phyloP scores from a whole-genome alignment of 164 flowering plant species.

The Aristolochia contorta region DNA sequence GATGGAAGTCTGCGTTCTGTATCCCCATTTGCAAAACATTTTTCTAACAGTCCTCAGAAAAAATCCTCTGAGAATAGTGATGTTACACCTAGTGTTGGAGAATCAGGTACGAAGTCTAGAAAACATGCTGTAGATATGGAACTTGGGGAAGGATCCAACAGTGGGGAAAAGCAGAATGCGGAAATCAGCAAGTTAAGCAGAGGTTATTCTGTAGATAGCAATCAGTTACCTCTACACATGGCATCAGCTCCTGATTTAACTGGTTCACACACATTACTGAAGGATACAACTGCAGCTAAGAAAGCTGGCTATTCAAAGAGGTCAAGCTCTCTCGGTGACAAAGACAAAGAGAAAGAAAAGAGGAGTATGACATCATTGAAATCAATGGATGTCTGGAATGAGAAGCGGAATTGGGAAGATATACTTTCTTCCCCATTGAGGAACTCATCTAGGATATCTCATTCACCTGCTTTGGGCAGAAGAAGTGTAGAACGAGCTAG shows the following conservation, averaged over 20 bases:
- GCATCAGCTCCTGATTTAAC: constrained; percentile 20
- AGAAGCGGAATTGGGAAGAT: constrained; percentile 91
- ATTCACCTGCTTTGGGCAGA: constrained; percentile 75
- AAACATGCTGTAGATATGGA: constrained; percentile 32
- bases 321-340: constrained; percentile 26
- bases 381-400: constrained; percentile 93
- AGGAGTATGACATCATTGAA: constrained; percentile 43
- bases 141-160: constrained; percentile 17
- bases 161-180: constrained; percentile 29
- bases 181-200: constrained; percentile 34
- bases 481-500: constrained; percentile 79
- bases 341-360: constrained; percentile 63
- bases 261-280: constrained; percentile 24
- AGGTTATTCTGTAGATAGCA: constrained; percentile 16
- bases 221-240: constrained; percentile 12
- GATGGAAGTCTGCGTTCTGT: constrained; percentile 15
- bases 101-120: constrained; percentile 23
- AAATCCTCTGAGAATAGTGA: constrained; percentile 18
- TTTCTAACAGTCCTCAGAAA: constrained; percentile 13
- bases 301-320: constrained; percentile 27
- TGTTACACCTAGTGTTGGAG: constrained; percentile 16
- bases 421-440: constrained; percentile 69
- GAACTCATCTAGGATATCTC: constrained; percentile 61
- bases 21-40: constrained; percentile 9
- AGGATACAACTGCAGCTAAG: constrained; percentile 35